These are phyloP conservation scores for Penicillium angulare DNA, from an alignment of 495 filamentous ascomycete species.

Conservation along the genomic window DNA sequence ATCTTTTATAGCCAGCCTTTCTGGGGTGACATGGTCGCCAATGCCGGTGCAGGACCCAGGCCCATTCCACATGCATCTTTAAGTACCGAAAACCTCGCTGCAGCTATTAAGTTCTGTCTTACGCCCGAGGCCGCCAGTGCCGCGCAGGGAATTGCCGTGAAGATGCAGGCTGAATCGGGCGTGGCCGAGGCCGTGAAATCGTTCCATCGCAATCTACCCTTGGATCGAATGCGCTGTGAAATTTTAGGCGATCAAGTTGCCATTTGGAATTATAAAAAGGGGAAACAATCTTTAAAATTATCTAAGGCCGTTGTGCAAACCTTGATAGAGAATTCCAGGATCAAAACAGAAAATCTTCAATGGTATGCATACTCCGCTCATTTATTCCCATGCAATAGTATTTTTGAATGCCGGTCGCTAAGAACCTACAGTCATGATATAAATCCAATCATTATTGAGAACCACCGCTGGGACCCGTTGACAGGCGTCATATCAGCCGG, in stretches of 20 bases:
- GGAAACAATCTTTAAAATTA: conserved; percentile 48
- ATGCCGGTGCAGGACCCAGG: conserved; percentile 16
- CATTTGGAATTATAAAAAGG: conserved; percentile 61
- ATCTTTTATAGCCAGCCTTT: conserved; percentile 57
- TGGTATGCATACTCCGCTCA: conserved; percentile 14
- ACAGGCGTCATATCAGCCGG: conserved; percentile 45
- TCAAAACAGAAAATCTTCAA: conserved; percentile 62
- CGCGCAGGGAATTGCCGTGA: conserved; percentile 57
- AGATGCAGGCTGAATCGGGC: conserved; percentile 69
- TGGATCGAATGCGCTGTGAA: conserved; percentile 70
- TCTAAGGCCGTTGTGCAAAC: conserved; percentile 67
- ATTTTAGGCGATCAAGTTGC: conserved; percentile 67
- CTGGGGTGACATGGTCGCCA: conserved; percentile 73
- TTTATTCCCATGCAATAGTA: conserved; percentile 24
- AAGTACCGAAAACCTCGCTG: conserved; percentile 61
- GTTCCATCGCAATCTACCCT: conserved; percentile 64
- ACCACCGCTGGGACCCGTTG: conserved; percentile 40
- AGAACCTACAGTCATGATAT: conserved; percentile 27
- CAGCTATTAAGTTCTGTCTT: conserved; percentile 68
- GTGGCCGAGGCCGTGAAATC: conserved; percentile 68
- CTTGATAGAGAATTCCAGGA: conserved; percentile 54
- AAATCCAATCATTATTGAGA: conserved; percentile 35
- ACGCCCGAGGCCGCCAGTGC: conserved; percentile 55
- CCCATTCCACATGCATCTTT: conserved; percentile 50
- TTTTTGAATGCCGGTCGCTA: no score